phyloP scores from a whole-genome alignment of 352 stramenopile genomes.

The Phytophthora crassamura region DNA sequence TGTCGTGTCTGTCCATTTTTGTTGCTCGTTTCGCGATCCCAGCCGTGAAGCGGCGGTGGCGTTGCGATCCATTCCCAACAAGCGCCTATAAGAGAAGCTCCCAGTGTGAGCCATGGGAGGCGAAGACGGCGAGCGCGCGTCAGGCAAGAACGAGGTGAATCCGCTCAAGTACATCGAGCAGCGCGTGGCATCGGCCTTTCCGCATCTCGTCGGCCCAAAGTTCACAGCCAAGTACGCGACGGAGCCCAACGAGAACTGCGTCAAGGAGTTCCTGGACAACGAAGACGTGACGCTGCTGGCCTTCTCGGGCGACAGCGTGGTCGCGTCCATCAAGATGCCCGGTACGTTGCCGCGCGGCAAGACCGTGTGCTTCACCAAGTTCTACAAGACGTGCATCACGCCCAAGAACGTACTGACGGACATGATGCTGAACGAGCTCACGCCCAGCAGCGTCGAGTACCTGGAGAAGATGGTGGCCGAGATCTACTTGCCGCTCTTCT shows the following conservation, averaged over 20 bases:
- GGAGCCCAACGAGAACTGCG: conserved; percentile 79
- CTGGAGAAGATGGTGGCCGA: conserved; percentile 95
- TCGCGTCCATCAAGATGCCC: conserved; percentile 89
- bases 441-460: conserved; percentile 93
- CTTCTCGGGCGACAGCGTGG: conserved; percentile 90
- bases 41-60: conserved; percentile 26
- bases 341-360: conserved; percentile 88
- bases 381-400: conserved; percentile 80
- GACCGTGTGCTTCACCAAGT: conserved; percentile 93
- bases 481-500: conserved; percentile 96
- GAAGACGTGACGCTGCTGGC: conserved; percentile 89
- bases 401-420: conserved; percentile 88
- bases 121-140: conserved; percentile 40
- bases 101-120: conserved; percentile 48
- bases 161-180: conserved; percentile 84
- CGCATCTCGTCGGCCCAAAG: conserved; percentile 62
- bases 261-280: conserved; percentile 91
- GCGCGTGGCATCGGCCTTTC: conserved; percentile 78
- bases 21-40: conserved; percentile 30
- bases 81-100: neutral
- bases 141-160: conserved; percentile 75
- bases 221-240: conserved; percentile 87
- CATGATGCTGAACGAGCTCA: conserved; percentile 89
- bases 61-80: conserved; percentile 12
- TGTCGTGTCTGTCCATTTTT: conserved; percentile 3